Evolutionary conservation across 176 grass and related monocot species (phyloP).

Genomic region (Aegilops bicornis): DNA sequence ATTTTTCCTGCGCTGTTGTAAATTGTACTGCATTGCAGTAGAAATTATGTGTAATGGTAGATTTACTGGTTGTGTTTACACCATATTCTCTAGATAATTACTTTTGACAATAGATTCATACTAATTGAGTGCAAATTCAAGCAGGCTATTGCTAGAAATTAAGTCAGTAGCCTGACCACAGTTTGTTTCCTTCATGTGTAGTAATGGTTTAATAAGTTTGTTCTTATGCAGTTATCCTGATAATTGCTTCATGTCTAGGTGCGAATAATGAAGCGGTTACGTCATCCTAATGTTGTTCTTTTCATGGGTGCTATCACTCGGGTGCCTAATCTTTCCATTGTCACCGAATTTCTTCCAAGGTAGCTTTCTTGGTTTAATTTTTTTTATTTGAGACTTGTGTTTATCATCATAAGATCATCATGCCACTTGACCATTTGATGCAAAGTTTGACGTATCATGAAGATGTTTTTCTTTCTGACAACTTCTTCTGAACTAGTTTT

Average conservation of each 20-base stretch:
- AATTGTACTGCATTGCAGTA: neutral
- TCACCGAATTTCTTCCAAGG: slow-evolving; percentile 99
- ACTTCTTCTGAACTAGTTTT: slow-evolving; percentile 18
- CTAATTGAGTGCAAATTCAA: slow-evolving; percentile 1
- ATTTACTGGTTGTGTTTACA: neutral
- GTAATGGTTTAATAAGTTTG: neutral
- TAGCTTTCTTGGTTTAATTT: slow-evolving; percentile 36
- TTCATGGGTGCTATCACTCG: slow-evolving; percentile 98
- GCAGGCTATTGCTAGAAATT: neutral
- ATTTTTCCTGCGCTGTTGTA: neutral
- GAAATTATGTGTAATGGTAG: neutral
- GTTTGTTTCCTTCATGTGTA: neutral
- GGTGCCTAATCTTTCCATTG: slow-evolving; percentile 93
- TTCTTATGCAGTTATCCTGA: slow-evolving; percentile 3
- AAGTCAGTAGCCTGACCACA: slow-evolving; percentile 7
- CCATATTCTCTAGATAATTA: neutral
- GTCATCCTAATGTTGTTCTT: slow-evolving; percentile 99
- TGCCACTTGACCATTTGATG: slow-evolving; percentile 3
- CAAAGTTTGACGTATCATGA: slow-evolving; percentile 4
- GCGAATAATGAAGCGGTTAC: slow-evolving; percentile 82
- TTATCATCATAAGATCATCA: neutral
- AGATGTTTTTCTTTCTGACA: neutral
- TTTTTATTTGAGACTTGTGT: neutral
- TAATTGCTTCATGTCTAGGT: slow-evolving; percentile 61
- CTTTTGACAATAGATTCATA: neutral